Base-by-base conservation (phyloP, 768 basidiomycete genomes). In the Symmetrospora coprosmae region DNA sequence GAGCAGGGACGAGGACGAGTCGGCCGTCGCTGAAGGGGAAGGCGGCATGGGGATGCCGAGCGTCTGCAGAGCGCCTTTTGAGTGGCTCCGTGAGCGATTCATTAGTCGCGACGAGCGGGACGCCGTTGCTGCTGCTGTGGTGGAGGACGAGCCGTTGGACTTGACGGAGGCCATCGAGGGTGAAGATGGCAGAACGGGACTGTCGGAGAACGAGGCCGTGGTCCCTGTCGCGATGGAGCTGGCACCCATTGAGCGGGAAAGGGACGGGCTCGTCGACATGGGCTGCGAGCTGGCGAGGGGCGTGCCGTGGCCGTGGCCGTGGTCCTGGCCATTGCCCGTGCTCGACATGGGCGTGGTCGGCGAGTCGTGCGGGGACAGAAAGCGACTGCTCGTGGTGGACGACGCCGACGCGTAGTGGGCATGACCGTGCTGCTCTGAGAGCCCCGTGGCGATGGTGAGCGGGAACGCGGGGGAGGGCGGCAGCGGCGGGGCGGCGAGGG, bases 111-210 rank as follows among this genome's bases (percentile, higher is more conserved):
- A 53, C 50, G 58, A 47, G 31, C 41, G 27, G 50, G 52, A 45
- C 52, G 64, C 40, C 25, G 45, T 48, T 45, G 63, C 48, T 45
- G 65, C 27, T 31, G 55, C 53, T 37, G 50, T 39, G 14, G 63
- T 23, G 33, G 51, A 35, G 2, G 79, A 78, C 4, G 84, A 87
- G 11, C 86, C 87, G 37, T 82, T 68, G 2, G 86, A 87, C 71
- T 88, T 86, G 63, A 86, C 72, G 3, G 84, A 88, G 13, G n/a
- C 61, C 56, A 14, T 66, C 68, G 0, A 69, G 60, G 33, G 69
- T 65, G 43, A 66, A 59, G 14, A 65, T 60, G 11, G 68, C 56
- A 4, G 64, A 51, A 27, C n/a, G 21, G 33, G 27, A 9, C 23
- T 11, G 4, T 50, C 28, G 23, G 49, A n/a, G n/a, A n/a, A n/a